These are phyloP conservation scores for Chaetoscypha palmicola DNA, from an alignment of 2,329 filamentous ascomycete genomes.

Conservation along the genomic window DNA sequence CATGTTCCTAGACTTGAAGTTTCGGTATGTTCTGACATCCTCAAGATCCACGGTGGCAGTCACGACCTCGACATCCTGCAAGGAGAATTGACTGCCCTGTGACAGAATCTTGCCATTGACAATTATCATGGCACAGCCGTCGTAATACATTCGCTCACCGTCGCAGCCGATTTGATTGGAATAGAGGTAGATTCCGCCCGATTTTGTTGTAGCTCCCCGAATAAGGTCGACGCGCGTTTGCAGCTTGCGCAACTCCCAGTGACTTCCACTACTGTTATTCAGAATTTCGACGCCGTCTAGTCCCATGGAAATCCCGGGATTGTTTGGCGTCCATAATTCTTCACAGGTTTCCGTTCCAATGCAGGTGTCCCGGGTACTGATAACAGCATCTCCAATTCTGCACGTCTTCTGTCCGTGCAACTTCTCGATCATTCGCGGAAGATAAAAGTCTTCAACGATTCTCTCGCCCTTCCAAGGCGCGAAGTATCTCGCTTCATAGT, in stretches of 20 bases:
- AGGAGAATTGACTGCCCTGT: conserved; percentile 40
- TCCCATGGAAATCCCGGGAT: conserved; percentile 48
- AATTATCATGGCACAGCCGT: conserved; percentile 53
- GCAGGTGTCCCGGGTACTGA: conserved; percentile 51
- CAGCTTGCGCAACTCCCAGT: conserved; percentile 63
- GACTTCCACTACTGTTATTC: conserved; percentile 62
- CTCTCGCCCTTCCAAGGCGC: conserved; percentile 52
- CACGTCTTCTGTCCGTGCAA: conserved; percentile 54
- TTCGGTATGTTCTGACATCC: conserved; percentile 57
- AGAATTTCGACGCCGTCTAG: conserved; percentile 66
- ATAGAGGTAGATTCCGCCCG: conserved; percentile 54
- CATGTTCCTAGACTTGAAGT: conserved; percentile 15
- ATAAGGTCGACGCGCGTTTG: conserved; percentile 58
- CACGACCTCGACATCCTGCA: conserved; percentile 57
- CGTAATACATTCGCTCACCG: conserved; percentile 52
- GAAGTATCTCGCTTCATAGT: conserved; percentile 55
- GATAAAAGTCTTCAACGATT: conserved; percentile 56
- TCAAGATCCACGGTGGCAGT: conserved; percentile 64
- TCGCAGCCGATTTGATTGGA: conserved; percentile 54
- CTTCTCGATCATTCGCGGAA: conserved; percentile 42
- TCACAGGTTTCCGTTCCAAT: conserved; percentile 62
- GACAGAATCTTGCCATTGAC: conserved; percentile 54
- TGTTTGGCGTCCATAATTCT: conserved; percentile 54
- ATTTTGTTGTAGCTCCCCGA: conserved; percentile 55
- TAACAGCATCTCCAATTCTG: conserved; percentile 54